phyloP scores from a whole-genome alignment of 2,329 filamentous ascomycete genomes.

The Knufia fluminis region DNA sequence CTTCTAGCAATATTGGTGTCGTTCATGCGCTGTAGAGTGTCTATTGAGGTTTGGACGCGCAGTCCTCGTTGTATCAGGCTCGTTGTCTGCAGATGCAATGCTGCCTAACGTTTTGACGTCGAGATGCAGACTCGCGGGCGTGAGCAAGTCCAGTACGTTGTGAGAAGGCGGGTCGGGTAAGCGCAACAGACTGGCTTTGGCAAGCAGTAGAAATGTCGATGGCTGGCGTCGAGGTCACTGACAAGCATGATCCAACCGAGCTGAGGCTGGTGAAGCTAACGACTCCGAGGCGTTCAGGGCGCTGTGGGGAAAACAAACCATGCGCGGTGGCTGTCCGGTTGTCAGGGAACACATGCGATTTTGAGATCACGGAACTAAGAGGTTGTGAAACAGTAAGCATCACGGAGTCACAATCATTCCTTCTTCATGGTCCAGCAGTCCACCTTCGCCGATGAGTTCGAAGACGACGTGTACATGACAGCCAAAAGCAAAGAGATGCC shows the following conservation, averaged over 20 bases:
- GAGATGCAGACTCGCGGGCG: neutral
- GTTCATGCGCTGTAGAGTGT: constrained; percentile 1
- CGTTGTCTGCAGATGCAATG: neutral
- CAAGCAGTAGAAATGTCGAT: neutral
- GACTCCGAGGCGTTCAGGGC: neutral
- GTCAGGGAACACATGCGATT: neutral
- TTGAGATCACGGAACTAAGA: neutral
- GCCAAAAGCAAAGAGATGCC: constrained; percentile 9
- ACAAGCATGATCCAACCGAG: neutral
- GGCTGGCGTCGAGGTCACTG: constrained; percentile 2
- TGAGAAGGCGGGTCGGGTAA: neutral
- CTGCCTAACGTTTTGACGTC: neutral
- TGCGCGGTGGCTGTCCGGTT: neutral
- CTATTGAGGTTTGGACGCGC: neutral
- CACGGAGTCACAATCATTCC: neutral
- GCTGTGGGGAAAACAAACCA: constrained; percentile 1
- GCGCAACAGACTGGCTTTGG: neutral
- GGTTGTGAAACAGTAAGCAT: neutral
- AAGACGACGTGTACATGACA: neutral
- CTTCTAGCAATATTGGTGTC: neutral
- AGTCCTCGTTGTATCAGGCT: neutral
- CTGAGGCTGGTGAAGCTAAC: neutral
- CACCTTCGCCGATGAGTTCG: neutral
- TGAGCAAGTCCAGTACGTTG: neutral
- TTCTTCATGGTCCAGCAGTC: constrained; percentile 1